Evolutionary conservation across 306 rosid species (phyloP), one percentile per base, ranked within the genome.

Genomic region (Myrica gale): DNA sequence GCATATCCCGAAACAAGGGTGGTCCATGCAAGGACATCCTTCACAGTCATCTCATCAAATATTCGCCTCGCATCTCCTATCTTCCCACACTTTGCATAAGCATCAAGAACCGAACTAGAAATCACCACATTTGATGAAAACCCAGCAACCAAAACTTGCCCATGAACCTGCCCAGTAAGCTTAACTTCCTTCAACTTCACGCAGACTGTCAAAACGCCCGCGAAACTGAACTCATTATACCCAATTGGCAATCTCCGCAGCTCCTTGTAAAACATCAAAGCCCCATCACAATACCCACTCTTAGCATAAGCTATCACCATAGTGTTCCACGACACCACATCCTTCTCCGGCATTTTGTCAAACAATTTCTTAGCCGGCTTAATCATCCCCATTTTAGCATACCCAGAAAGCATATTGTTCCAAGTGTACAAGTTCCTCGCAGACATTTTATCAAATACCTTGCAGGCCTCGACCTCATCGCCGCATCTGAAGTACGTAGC

Each of bases 401-500:
- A 87, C 52, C 98, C 97, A 82, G 98, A 84, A 55, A 93, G 85
- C 96, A 93, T 81, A 79, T 85, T 81, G 76, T 93, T 93, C 98
- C 97, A 91, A 13, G 96, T 85, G 78, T 87, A 89, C 85, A 93
- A 77, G 82, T 93, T 93, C 75, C 87, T 87, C 12, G 50, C 86
- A 77, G 82, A 77, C 96, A 91, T 93, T 89, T 84, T 89, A 72
- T 87, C 89, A 23, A 91, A 93, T 93, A 93, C 88, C 85, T 87
- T 82, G 72, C 92, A 88, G 56, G 96, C 98, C 8, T 74, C 80
- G 13, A 74, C 73, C 8, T 81, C 83, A 65, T 82, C 85, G 1
- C 91, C 96, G 54, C 97, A 91, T 51, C 84, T 55, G 7, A 83
- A 84, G 52, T 93, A 93, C 91, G 90, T 85, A 11, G 37, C 54